These are phyloP conservation scores for Ustilago cynodontis DNA, from an alignment of 1,284 basidiomycete species.

Conservation along the genomic window DNA sequence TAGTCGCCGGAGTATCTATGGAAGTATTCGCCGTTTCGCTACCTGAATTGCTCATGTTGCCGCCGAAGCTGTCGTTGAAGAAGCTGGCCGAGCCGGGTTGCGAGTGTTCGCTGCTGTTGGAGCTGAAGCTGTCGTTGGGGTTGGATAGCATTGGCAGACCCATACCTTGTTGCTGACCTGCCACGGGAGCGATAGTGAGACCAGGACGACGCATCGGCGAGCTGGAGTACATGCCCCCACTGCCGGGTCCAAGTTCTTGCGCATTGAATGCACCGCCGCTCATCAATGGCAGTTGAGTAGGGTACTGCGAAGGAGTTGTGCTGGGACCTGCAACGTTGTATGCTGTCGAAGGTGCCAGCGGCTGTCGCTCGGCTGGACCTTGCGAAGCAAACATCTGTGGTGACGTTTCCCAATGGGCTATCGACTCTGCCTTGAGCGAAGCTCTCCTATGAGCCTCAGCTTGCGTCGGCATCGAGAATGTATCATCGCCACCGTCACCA, in stretches of 20 bases:
- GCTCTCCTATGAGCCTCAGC: constrained; percentile 18
- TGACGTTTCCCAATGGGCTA: constrained; percentile 13
- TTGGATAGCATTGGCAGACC: constrained; percentile 17
- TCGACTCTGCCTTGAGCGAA: constrained; percentile 17
- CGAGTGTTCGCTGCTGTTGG: constrained; percentile 47
- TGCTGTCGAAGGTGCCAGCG: constrained; percentile 27
- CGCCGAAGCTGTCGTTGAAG: constrained; percentile 49
- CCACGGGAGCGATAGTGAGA: constrained; percentile 19
- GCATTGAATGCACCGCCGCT: constrained; percentile 14
- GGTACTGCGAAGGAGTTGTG: constrained; percentile 16
- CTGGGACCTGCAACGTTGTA: constrained; percentile 38
- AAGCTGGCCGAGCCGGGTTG: constrained; percentile 49
- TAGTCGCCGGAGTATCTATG: constrained; percentile 44
- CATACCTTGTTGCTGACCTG: constrained; percentile 14
- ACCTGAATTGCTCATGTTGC: constrained; percentile 39
- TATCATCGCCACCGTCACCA: constrained; percentile 31
- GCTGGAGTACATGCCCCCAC: constrained; percentile 20
- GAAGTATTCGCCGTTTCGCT: constrained; percentile 49
- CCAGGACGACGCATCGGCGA: constrained; percentile 40
- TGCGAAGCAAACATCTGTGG: constrained; percentile 28
- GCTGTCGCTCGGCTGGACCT: constrained; percentile 31
- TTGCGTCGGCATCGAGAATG: constrained; percentile 12
- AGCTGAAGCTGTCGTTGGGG: constrained; percentile 45
- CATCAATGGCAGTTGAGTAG: constrained; percentile 13
- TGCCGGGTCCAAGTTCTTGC: constrained; percentile 14